Evolutionary conservation across 2,329 filamentous ascomycete species (phyloP).

Genomic region (Myriosclerotinia curreyana): DNA sequence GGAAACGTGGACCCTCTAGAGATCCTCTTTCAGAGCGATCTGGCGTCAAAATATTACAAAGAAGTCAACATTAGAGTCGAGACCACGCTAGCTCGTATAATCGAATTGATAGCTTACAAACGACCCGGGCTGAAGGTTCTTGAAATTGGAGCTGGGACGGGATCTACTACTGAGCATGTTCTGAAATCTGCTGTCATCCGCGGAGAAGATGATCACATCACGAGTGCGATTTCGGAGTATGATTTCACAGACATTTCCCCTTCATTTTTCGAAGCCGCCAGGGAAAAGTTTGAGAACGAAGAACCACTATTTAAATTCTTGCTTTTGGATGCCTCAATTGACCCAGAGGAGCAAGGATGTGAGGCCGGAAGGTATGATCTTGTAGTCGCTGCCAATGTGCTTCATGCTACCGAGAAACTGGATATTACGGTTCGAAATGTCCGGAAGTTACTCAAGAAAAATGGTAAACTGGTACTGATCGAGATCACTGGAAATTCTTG

Average conservation of each 20-base stretch:
- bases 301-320: conserved; percentile 32
- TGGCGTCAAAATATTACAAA: background rate
- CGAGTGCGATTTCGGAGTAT: conserved; percentile 36
- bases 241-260: conserved; percentile 47
- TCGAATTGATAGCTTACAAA: background rate
- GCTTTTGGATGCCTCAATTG: conserved; percentile 29
- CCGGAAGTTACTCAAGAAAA: conserved; percentile 35
- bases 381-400: conserved; percentile 30
- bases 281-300: conserved; percentile 33
- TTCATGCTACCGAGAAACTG: conserved; percentile 32
- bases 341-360: conserved; percentile 27
- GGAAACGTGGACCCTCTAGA: background rate
- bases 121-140: conserved; percentile 24
- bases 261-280: conserved; percentile 43
- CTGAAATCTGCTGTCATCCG: background rate
- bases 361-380: conserved; percentile 27
- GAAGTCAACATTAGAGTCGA: background rate
- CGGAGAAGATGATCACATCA: background rate
- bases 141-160: conserved; percentile 29
- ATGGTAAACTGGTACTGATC: conserved; percentile 34
- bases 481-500: conserved; percentile 29
- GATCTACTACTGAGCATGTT: background rate
- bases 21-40: background rate
- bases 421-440: conserved; percentile 33
- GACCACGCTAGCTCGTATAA: background rate